Evolutionary conservation across 768 basidiomycete species (phyloP).

Genomic region (Tylopilus felleus): DNA sequence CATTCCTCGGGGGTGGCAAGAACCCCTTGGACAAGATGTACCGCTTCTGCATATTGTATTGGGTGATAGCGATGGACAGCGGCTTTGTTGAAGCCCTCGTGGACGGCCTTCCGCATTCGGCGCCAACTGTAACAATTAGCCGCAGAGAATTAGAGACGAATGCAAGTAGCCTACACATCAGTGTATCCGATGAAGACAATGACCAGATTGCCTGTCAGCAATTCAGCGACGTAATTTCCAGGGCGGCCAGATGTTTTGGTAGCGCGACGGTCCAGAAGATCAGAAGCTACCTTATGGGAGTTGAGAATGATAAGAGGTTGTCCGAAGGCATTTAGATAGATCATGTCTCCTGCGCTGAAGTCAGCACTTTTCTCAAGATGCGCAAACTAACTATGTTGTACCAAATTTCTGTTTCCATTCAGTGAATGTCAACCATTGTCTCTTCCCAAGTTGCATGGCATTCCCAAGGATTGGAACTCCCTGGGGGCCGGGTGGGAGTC

Average conservation of each 20-base stretch:
- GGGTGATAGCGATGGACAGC: not conserved
- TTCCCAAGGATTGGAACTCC: not conserved
- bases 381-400: not conserved
- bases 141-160: not conserved
- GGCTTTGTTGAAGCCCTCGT: not conserved
- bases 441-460: not conserved
- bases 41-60: not conserved
- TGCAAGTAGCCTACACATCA: not conserved
- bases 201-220: not conserved
- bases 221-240: not conserved
- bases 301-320: not conserved
- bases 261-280: not conserved
- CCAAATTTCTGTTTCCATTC: not conserved
- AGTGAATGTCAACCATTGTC: not conserved
- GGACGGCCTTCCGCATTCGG: not conserved
- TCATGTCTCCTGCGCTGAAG: too few species aligned
- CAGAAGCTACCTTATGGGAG: not conserved
- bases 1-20: not conserved
- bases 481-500: not conserved
- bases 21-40: not conserved
- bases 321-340: not conserved
- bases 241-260: not conserved
- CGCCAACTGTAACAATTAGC: not conserved
- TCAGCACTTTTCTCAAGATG: too few species aligned
- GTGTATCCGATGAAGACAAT: not conserved